These are phyloP conservation scores for Trypanosoma cruzi DNA, from an alignment of 208 protist species.

Conservation along the genomic window DNA sequence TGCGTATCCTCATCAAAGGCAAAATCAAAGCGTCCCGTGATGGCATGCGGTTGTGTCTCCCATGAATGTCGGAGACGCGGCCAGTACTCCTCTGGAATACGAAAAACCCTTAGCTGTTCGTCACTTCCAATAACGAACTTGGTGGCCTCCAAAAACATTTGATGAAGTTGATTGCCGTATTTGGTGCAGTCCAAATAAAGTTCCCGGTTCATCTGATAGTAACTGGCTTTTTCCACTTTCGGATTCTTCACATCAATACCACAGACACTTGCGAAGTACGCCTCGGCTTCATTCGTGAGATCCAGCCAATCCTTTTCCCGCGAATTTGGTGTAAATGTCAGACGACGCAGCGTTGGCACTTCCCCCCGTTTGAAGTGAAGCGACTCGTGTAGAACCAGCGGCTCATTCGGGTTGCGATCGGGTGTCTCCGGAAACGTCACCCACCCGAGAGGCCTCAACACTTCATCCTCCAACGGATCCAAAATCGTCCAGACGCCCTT, in stretches of 20 bases:
- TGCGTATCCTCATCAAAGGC: conserved; percentile 76
- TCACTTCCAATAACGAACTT: conserved; percentile 75
- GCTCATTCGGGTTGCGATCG: conserved; percentile 50
- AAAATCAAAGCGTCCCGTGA: conserved; percentile 92
- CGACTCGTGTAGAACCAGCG: conserved; percentile 58
- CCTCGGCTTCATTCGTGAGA: conserved; percentile 69
- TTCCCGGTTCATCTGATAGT: conserved; percentile 85
- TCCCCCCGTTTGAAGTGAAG: conserved; percentile 50
- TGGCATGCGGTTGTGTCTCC: conserved; percentile 67
- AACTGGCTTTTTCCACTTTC: conserved; percentile 63
- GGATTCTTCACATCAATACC: conserved; percentile 74
- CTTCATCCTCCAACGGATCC: conserved; percentile 55
- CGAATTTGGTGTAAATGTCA: conserved; percentile 52
- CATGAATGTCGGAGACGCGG: conserved; percentile 82
- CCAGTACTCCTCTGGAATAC: conserved; percentile 86
- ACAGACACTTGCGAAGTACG: conserved; percentile 78
- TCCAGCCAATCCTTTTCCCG: conserved; percentile 76
- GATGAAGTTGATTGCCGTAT: conserved; percentile 75
- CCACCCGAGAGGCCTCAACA: conserved; percentile 75
- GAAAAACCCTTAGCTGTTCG: conserved; percentile 65
- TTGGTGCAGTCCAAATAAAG: conserved; percentile 61
- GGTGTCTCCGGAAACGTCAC: conserved; percentile 77
- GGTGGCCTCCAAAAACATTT: conserved; percentile 89
- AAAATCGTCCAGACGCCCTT: conserved; percentile 69
- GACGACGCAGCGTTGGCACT: conserved; percentile 56